phyloP scores from a whole-genome alignment of 2,329 filamentous ascomycete genomes.

The Cercospora nicotianae region DNA sequence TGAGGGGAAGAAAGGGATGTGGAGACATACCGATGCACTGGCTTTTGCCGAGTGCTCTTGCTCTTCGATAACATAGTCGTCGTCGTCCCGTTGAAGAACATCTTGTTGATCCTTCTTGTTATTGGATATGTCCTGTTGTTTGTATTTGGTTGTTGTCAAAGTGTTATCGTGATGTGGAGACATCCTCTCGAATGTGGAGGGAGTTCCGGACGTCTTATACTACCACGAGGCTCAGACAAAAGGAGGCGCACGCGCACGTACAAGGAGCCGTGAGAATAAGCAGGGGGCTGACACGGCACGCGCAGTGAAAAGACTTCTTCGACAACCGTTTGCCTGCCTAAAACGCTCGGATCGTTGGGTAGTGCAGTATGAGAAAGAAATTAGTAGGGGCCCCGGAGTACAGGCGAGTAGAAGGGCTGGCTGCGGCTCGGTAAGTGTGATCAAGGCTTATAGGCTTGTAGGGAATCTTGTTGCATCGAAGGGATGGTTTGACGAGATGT shows the following conservation, averaged over 20 bases:
- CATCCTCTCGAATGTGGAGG: neutral
- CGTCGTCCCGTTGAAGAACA: conserved; percentile 19
- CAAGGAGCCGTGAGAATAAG: neutral
- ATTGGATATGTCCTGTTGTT: neutral
- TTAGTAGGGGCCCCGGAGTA: conserved; percentile 6
- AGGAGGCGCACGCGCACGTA: neutral
- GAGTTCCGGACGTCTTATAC: conserved; percentile 5
- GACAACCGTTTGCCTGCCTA: conserved; percentile 5
- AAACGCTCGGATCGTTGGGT: conserved; percentile 2
- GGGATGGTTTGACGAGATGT: neutral
- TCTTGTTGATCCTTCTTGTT: conserved; percentile 12
- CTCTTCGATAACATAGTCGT: conserved; percentile 29
- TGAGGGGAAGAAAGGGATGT: neutral
- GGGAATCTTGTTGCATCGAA: conserved; percentile 4
- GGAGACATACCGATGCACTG: conserved; percentile 36
- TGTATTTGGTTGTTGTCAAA: neutral
- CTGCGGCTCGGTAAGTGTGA: neutral
- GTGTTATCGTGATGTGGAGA: neutral
- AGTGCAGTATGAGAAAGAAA: conserved; percentile 3
- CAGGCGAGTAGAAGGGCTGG: neutral
- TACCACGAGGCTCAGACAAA: neutral
- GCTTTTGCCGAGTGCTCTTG: conserved; percentile 38
- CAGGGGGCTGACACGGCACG: neutral
- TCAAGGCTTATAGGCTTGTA: conserved; percentile 12
- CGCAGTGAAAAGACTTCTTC: neutral